Evolutionary conservation across 768 basidiomycete genomes (phyloP), one percentile per base, ranked within the genome.

Genomic region (Mycena olivaceomarginata): DNA sequence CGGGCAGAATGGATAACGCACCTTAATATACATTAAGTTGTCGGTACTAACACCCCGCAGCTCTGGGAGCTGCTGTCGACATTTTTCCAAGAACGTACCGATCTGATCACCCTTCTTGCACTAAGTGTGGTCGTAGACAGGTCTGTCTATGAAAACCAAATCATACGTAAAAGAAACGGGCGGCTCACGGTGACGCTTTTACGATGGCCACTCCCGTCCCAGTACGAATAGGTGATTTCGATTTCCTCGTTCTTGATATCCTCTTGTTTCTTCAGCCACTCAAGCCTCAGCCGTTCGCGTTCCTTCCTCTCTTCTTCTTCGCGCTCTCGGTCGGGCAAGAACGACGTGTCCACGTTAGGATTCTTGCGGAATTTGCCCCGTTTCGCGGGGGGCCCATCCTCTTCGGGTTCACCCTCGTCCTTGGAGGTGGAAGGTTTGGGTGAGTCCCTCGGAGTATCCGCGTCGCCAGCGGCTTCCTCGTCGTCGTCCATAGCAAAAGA

Each of bases 11-110:
- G 66, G 10, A 18, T 20, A 66, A 51, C 51, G 74, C 90, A 71
- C 96, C 92, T 99, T 99, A 86, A 99, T 92, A 86, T 99, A 99
- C 98, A 99, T 99, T 48, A 99, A 86, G 83, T 99, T 99, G 85
- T 99, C 98, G 22, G 96, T 97, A 70, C 93, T 95, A 64, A 97
- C 93, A 11, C 94, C 94, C 70, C 98, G 88, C 51, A 99, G 90
- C 85, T 99, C 98, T 3, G 98, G 95, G 82, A 98, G 96, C 81
- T 99, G 98, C 67, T 92, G 91, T 40, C 98, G 91, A 81, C 97
- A 98, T 85, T 97, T 99, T 82, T 98, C 96, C 79, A 99, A 87
- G 86, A 99, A 99, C 11, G 86, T 87, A 4, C 93, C 92, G 75
- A 99, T 93, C 65, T 94, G 92, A 82, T 99, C 97, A 40, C 98